Evolutionary conservation across 2,329 filamentous ascomycete genomes (phyloP).

Genomic region (Saccharata proteae): DNA sequence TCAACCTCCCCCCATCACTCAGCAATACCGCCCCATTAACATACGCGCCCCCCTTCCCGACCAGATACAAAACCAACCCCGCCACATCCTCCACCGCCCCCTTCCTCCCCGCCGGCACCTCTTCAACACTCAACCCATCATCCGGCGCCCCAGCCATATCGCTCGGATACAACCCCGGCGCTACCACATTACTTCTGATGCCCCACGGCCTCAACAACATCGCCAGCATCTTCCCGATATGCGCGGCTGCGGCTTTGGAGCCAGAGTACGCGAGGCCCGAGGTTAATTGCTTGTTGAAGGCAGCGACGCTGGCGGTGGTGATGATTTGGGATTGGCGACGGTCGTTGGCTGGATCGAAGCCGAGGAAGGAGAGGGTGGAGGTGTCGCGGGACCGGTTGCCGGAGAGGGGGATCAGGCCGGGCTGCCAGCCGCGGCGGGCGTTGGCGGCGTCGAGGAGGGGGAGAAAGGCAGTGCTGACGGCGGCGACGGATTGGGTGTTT

Average conservation of each 20-base stretch:
- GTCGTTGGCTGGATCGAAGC: constrained; percentile 19
- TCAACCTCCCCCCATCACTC: constrained; percentile 32
- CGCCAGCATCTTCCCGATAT: constrained; percentile 33
- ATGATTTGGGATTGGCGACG: constrained; percentile 35
- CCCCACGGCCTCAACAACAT: constrained; percentile 32
- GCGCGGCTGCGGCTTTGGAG: constrained; percentile 30
- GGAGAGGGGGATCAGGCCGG: constrained; percentile 17
- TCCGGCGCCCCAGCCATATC: constrained; percentile 30
- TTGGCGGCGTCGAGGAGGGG: constrained; percentile 34
- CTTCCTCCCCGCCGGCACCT: constrained; percentile 28
- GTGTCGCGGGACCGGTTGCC: constrained; percentile 16
- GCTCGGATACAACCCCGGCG: constrained; percentile 31
- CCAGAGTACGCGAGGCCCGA: constrained; percentile 32
- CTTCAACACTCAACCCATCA: constrained; percentile 19
- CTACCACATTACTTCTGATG: constrained; percentile 35
- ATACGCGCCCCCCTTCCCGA: constrained; percentile 39
- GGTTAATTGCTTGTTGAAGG: constrained; percentile 25
- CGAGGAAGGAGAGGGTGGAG: constrained; percentile 11
- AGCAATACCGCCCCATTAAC: constrained; percentile 41
- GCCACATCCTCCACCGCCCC: constrained; percentile 35
- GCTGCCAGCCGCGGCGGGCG: constrained; percentile 26
- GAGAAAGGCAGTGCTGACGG: constrained; percentile 33
- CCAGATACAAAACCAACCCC: constrained; percentile 38
- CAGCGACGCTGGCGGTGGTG: constrained; percentile 30
- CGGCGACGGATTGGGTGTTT: constrained; percentile 33